phyloP scores from a whole-genome alignment of 73 alveolate genomes.

The Uronychia binucleata region DNA sequence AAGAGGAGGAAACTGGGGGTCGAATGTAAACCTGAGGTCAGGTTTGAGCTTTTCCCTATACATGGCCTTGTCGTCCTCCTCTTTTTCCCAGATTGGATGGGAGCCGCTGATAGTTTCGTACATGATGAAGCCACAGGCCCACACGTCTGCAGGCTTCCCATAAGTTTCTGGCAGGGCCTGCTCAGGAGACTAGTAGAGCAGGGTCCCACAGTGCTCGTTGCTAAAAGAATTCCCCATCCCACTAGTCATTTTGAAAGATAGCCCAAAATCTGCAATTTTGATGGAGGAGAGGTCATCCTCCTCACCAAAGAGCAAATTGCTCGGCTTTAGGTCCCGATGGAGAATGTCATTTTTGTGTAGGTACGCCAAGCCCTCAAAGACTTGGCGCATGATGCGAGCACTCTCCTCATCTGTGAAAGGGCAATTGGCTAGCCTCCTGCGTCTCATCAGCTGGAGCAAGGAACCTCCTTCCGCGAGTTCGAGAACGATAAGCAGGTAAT shows the following conservation, averaged over 20 bases:
- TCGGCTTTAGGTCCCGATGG: slow-evolving; percentile 87
- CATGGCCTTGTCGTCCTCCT: no score
- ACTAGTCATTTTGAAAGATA: not conserved
- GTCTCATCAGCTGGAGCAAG: not conserved
- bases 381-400: slow-evolving; percentile 38
- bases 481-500: not conserved
- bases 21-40: no score
- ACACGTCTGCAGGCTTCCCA: slow-evolving; percentile 59
- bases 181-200: slow-evolving; percentile 17
- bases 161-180: slow-evolving; percentile 15
- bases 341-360: slow-evolving; percentile 70
- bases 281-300: slow-evolving; percentile 15
- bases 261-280: slow-evolving; percentile 29
- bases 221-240: not conserved
- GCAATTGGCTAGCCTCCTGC: not conserved
- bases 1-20: no score
- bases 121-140: slow-evolving; percentile 64
- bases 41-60: no score
- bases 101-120: slow-evolving; percentile 44
- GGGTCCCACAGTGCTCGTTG: slow-evolving; percentile 11
- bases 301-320: slow-evolving; percentile 58
- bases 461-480: not conserved
- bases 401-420: slow-evolving; percentile 11
- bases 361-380: slow-evolving; percentile 79
- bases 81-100: no score